Percentiles rank a stretch among this genome's conserved stretches.
Evolutionary conservation across 1,139 yeast species (phyloP).

Genomic region (Yamadazyma siamensis): DNA sequence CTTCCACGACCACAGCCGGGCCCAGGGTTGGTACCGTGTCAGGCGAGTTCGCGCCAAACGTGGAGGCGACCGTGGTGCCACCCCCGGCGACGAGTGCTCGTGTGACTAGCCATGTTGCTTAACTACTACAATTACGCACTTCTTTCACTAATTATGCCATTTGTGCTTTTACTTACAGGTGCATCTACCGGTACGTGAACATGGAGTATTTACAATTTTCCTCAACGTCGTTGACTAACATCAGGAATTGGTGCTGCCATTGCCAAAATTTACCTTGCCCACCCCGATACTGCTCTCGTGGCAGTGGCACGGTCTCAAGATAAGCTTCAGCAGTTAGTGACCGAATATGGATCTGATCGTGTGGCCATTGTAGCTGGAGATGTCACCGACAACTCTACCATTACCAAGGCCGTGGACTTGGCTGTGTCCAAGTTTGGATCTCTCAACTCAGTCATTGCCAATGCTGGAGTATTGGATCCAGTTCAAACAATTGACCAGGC

Average conservation of each 20-base stretch:
- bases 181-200: conserved; percentile 51
- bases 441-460: conserved; percentile 70
- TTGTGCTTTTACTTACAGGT: conserved; percentile 54
- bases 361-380: conserved; percentile 68
- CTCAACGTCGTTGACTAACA: conserved; percentile 11
- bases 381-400: conserved; percentile 39
- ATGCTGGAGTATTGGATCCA: conserved; percentile 88
- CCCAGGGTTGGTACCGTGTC: too few species aligned
- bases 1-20: too few species aligned
- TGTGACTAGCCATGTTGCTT: too few species aligned
- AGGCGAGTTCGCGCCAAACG: too few species aligned
- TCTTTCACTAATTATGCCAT: conserved; percentile 9
- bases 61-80: conserved; percentile 2
- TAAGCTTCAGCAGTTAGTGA: conserved; percentile 41
- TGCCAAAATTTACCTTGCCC: conserved; percentile 49
- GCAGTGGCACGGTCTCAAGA: conserved; percentile 70
- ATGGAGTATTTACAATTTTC: not conserved
- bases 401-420: conserved; percentile 38
- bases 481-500: conserved; percentile 56
- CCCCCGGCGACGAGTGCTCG: not conserved
- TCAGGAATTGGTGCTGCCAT: conserved; percentile 76
- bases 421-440: conserved; percentile 56
- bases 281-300: conserved; percentile 46
- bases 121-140: too few species aligned
- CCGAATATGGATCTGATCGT: conserved; percentile 43